A percentile compares a stretch with the other conserved stretches of the same genome.
Conservation (phyloP, 73 alveolate genomes). For the Stentor roeselii region DNA sequence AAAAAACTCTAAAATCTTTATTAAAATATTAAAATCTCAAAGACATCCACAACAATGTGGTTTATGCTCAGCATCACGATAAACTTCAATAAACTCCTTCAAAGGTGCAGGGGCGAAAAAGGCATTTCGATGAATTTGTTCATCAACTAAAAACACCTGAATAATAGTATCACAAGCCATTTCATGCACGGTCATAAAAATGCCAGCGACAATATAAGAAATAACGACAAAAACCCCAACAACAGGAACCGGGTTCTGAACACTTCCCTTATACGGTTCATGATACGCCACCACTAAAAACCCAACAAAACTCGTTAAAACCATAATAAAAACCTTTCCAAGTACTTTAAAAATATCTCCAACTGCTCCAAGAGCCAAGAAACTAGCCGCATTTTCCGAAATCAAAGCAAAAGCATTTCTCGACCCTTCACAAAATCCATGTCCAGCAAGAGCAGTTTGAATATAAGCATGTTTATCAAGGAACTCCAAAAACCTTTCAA, state of each 20-base stretch:
- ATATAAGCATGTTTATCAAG: conserved; percentile 93
- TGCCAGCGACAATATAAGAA: conserved; percentile 74
- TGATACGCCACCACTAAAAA: conserved; percentile 72
- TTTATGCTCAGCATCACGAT: conserved; percentile 8
- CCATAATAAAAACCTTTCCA: conserved; percentile 78
- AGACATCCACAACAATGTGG: background rate
- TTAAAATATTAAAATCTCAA: too few species aligned
- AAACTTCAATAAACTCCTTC: conserved; percentile 32
- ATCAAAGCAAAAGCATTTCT: conserved; percentile 86
- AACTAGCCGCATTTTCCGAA: conserved; percentile 81
- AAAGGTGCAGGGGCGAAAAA: conserved; percentile 38
- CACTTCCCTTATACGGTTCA: conserved; percentile 59
- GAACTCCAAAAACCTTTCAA: conserved; percentile 79
- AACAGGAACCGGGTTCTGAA: conserved; percentile 81
- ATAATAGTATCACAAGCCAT: conserved; percentile 90
- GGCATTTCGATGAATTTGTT: conserved; percentile 45
- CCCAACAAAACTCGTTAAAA: conserved; percentile 70
- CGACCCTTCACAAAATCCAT: conserved; percentile 84
- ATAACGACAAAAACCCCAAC: conserved; percentile 64
- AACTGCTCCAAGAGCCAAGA: conserved; percentile 67
- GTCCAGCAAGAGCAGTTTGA: conserved; percentile 81
- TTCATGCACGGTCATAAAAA: conserved; percentile 82
- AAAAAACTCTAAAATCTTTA: too few species aligned
- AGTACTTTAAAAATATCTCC: conserved; percentile 79
- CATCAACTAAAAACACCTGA: conserved; percentile 83